Base-by-base conservation (phyloP, 2,329 filamentous ascomycete species). In the Macrophomina pseudophaseolina region DNA sequence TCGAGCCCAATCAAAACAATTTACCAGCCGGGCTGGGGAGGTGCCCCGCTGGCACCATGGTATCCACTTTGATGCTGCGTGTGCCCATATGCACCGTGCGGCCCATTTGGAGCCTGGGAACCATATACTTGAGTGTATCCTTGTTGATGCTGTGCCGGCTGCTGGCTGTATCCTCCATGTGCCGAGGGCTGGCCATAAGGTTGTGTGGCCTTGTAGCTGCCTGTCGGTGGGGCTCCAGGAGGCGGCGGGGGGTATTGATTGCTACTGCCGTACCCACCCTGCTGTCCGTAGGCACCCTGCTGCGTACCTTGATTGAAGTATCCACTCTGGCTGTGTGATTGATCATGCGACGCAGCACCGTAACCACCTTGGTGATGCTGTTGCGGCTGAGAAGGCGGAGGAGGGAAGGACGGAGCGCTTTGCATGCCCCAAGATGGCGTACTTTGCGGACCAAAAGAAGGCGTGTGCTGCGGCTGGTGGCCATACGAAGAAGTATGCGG, bases 1-100 rank as follows among this genome's bases (percentile, higher is more conserved):
- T 58, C 51, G n/a, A 54, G 49, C 44, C 33, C 28, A 44, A 44
- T n/a, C 23, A 44, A 59, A 40, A 28, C 16, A 14, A 44, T 23
- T 58, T 52, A 65, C 63, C 63, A 65, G 14, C 63, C 63, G 12
- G 63, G 52, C 42, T 65, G 63, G 12, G 51, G 42, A 3, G 63
- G 51, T 35, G 63, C 38, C 28, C 40, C 51, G 32, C 63, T 30
- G 7, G 4, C 48, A 8, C 40, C 40, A 30, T 65, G 51, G 30
- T 65, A 65, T 49, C 58, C 58, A 30, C 30, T 23, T 44, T 62
- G 58, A 16, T 62, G 44, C 18, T 62, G 58, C 8, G 16, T 32
- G 9, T 62, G 58, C 18, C 58, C 58, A 28, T 62, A 62, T 7
- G 58, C 58, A 16, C 44, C 30, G 12, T 62, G 58, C 9, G 49